Conservation (phyloP, 371 early-diverging fungal genomes). For the Dipsacomyces acuminosporus region DNA sequence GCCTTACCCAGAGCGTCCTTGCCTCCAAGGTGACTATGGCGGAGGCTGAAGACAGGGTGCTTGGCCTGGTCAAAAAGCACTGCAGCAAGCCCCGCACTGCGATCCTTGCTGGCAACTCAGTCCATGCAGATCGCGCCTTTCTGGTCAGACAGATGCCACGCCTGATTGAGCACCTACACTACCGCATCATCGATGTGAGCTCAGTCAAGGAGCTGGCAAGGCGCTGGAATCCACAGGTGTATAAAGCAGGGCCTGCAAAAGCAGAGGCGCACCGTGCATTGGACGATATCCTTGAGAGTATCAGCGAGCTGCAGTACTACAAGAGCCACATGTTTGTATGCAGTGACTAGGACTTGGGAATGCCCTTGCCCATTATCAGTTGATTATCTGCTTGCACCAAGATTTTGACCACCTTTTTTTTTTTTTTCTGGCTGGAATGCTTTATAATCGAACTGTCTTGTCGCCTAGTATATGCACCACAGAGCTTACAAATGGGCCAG, state of each 20-base stretch:
- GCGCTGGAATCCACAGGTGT: constrained; percentile 64
- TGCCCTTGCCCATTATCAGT: no score
- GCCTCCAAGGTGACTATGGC: constrained; percentile 58
- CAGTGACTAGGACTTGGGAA: constrained; percentile 1
- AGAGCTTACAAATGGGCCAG: no score
- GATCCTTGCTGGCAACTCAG: constrained; percentile 89
- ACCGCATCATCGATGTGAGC: constrained; percentile 86
- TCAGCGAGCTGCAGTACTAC: constrained; percentile 79
- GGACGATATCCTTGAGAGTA: constrained; percentile 88
- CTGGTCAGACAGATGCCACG: constrained; percentile 76
- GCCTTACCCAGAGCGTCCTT: constrained; percentile 77
- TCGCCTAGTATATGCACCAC: no score
- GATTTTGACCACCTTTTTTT: no score
- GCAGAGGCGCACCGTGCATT: constrained; percentile 67
- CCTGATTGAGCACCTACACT: constrained; percentile 74
- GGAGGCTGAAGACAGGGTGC: constrained; percentile 69
- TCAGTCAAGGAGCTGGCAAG: constrained; percentile 82
- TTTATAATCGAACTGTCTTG: no score
- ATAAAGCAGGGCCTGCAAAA: constrained; percentile 53
- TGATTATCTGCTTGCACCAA: no score
- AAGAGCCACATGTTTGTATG: constrained; percentile 52
- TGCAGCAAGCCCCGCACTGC: constrained; percentile 57
- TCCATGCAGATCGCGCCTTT: constrained; percentile 84
- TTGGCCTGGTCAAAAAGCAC: constrained; percentile 67
- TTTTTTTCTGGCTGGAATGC: no score